phyloP scores from a whole-genome alignment of 2,329 filamentous ascomycete genomes.

The Fusarium torreyae region DNA sequence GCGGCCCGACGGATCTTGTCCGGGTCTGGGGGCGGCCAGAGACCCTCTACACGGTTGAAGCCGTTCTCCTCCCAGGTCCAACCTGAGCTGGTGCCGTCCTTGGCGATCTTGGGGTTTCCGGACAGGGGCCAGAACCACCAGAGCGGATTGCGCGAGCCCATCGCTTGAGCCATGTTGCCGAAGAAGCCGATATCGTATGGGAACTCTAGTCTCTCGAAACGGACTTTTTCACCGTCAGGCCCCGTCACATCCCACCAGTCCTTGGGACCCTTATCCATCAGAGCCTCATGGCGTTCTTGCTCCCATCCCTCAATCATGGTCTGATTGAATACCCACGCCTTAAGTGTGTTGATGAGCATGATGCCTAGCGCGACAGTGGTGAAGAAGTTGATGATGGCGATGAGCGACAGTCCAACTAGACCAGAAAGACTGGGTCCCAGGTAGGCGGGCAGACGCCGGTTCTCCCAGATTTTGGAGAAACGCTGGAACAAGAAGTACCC shows the following conservation, averaged over 20 bases:
- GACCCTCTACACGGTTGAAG: slow-evolving; percentile 74
- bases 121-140: slow-evolving; percentile 80
- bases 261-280: slow-evolving; percentile 64
- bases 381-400: slow-evolving; percentile 71
- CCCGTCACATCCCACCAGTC: slow-evolving; percentile 61
- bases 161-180: slow-evolving; percentile 80
- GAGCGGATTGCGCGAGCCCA: slow-evolving; percentile 77
- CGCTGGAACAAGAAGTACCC: slow-evolving; percentile 73
- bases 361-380: slow-evolving; percentile 75
- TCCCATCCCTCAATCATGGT: slow-evolving; percentile 90
- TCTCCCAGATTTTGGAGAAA: slow-evolving; percentile 72
- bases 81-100: slow-evolving; percentile 59
- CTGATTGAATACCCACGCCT: slow-evolving; percentile 76
- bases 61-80: slow-evolving; percentile 82
- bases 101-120: slow-evolving; percentile 61
- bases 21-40: slow-evolving; percentile 76
- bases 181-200: slow-evolving; percentile 86
- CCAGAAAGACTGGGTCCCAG: slow-evolving; percentile 76
- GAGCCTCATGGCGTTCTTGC: slow-evolving; percentile 73
- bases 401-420: slow-evolving; percentile 73
- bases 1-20: slow-evolving; percentile 68
- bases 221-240: slow-evolving; percentile 59
- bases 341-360: slow-evolving; percentile 74
- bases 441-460: slow-evolving; percentile 79
- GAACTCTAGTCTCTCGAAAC: slow-evolving; percentile 78